Evolutionary conservation across 177 flowering plant genomes (phyloP).

Genomic region (Vitis hybrid): DNA sequence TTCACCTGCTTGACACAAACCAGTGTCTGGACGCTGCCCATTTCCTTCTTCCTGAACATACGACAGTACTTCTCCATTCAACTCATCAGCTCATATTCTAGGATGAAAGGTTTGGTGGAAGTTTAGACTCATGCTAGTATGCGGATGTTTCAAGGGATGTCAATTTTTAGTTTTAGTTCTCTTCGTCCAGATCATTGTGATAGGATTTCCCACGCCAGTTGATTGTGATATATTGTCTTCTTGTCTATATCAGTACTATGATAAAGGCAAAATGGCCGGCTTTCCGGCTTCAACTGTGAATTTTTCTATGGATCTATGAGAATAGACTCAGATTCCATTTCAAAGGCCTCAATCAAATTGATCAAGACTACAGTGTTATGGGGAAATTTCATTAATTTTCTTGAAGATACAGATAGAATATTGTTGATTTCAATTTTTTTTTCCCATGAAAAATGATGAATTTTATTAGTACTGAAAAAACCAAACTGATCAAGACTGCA

Average conservation of each 20-base stretch:
- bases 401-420: too few species aligned
- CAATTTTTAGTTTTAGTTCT: background rate
- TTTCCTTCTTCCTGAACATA: slow-evolving; percentile 9
- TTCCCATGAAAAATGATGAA: too few species aligned
- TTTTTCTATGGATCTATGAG: too few species aligned
- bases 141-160: slow-evolving; percentile 1
- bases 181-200: background rate
- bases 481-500: too few species aligned
- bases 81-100: background rate
- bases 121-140: too few species aligned
- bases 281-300: background rate
- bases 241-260: background rate
- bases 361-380: too few species aligned
- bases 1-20: slow-evolving; percentile 57
- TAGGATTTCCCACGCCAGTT: background rate
- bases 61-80: background rate
- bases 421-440: too few species aligned
- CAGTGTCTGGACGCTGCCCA: slow-evolving; percentile 22
- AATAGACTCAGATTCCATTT: too few species aligned
- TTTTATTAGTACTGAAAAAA: too few species aligned
- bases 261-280: slow-evolving; percentile 3
- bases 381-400: too few species aligned
- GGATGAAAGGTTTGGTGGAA: background rate
- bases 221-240: background rate
- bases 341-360: too few species aligned